Conservation (phyloP, 192 early-diverging fungal species). For the Mortierella hygrophila region DNA sequence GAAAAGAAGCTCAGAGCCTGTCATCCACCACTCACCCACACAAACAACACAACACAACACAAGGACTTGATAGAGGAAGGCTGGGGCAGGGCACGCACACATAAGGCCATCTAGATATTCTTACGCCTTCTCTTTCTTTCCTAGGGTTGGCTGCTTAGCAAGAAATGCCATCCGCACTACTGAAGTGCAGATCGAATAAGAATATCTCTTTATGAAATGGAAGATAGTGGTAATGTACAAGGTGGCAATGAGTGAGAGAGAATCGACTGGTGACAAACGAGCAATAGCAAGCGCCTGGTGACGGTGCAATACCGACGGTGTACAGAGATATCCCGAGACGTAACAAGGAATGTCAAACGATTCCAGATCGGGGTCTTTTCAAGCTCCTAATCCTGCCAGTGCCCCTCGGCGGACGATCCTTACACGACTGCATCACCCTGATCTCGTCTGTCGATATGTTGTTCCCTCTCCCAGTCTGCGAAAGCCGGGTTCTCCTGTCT, state of each 20-base stretch:
- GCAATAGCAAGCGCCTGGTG: not conserved
- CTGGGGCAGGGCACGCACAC: not conserved
- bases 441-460: not conserved
- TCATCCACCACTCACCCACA: not conserved
- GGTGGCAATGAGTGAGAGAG: not conserved
- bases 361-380: too few species aligned
- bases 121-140: not conserved
- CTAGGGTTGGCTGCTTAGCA: not conserved
- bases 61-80: not conserved
- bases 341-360: too few species aligned
- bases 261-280: not conserved
- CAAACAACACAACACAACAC: not conserved
- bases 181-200: not conserved
- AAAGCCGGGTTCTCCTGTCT: not conserved
- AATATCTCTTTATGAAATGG: not conserved
- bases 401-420: not conserved
- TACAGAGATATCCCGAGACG: not conserved
- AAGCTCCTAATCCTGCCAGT: too few species aligned
- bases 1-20: conserved; percentile 9
- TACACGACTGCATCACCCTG: not conserved
- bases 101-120: not conserved
- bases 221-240: not conserved
- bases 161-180: not conserved
- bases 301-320: not conserved
- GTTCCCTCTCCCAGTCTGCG: not conserved